Evolutionary conservation across 345 rosid genomes (phyloP).

Genomic region (Arabidopsis thaliana): TAIR10.1 NC_003075.7:16650501-16651000

Average conservation of each 20-base stretch:
- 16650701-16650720: constrained; percentile 7
- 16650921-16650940: not conserved
- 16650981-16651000: not conserved
- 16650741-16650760: constrained; percentile 32
- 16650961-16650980: not conserved
- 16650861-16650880: constrained; percentile 17
- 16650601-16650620: constrained; percentile 86
- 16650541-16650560: constrained; percentile 95
- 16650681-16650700: constrained; percentile 32
- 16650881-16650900: not conserved
- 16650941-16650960: not conserved
- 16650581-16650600: constrained; percentile 85
- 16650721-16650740: constrained; percentile 9
- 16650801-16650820: constrained; percentile 25
- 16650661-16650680: constrained; percentile 6
- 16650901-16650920: not conserved
- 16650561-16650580: constrained; percentile 93
- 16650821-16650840: constrained; percentile 17
- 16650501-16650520: constrained; percentile 88
- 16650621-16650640: constrained; percentile 88
- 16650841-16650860: constrained; percentile 22
- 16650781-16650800: constrained; percentile 33
- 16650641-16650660: constrained; percentile 45
- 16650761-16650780: constrained; percentile 30
- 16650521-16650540: constrained; percentile 95